These are phyloP conservation scores for Boletales sp. DNA, from an alignment of 768 basidiomycete species.

Conservation along the genomic window DNA sequence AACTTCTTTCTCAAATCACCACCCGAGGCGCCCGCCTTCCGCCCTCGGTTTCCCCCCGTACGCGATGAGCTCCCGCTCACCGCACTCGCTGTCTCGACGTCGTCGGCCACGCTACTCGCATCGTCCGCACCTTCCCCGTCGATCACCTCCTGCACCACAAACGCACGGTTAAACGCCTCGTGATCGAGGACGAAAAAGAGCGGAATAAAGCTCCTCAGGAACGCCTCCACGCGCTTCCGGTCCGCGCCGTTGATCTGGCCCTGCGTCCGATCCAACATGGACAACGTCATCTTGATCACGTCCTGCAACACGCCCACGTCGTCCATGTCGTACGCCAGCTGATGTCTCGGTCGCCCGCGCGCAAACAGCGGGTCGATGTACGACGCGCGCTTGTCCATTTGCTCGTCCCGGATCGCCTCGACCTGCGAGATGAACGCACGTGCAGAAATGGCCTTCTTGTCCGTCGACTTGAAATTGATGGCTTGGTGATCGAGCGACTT, in stretches of 20 bases:
- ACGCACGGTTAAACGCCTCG: constrained; percentile 64
- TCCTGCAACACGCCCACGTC: constrained; percentile 82
- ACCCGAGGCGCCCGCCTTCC: constrained; percentile 39
- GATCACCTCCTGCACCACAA: constrained; percentile 59
- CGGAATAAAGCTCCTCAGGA: constrained; percentile 72
- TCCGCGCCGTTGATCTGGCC: constrained; percentile 69
- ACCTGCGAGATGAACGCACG: constrained; percentile 82
- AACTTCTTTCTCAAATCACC: constrained; percentile 77
- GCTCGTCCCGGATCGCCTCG: constrained; percentile 79
- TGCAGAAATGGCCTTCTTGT: constrained; percentile 78
- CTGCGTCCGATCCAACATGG: constrained; percentile 86
- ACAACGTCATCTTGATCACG: constrained; percentile 81
- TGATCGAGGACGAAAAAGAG: constrained; percentile 76
- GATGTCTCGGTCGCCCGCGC: constrained; percentile 66
- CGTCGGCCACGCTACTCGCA: constrained; percentile 32
- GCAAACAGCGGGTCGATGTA: constrained; percentile 49
- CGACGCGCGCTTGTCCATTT: constrained; percentile 69
- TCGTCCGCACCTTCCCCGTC: constrained; percentile 59
- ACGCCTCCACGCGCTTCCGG: constrained; percentile 77
- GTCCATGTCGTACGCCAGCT: constrained; percentile 74
- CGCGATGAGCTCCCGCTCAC: constrained; percentile 26
- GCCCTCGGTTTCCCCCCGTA: constrained; percentile 37
- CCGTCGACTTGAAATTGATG: constrained; percentile 82
- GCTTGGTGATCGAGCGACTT: constrained; percentile 94
- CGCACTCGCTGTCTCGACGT: constrained; percentile 33